Base-by-base conservation (phyloP, 768 basidiomycete species). In the Lactarius quietus region DNA sequence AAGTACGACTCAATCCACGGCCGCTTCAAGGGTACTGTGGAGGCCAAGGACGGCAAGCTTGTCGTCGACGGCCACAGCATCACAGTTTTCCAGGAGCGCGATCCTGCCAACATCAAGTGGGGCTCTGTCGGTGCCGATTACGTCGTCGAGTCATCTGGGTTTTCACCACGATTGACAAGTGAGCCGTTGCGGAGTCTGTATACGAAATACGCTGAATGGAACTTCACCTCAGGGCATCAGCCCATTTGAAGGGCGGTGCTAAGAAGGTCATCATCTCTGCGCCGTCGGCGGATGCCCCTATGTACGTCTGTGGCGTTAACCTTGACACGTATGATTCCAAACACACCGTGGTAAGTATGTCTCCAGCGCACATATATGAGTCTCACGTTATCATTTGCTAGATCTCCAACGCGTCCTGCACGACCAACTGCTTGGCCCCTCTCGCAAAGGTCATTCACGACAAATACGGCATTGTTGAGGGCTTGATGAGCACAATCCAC, bases 221-320 rank as follows among this genome's bases (percentile, higher is more conserved):
- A 15, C 14, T 9, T n/a, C 4, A 63, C 9, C 33, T 15, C 26
- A 91, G 88, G 83, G 96, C 96, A 62, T 83, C 83, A 56, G 88
- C 86, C 71, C 96, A 99, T 82, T 82, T 99, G 80, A 94, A 95
- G 81, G 96, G 96, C 72, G 96, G 96, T 77, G 96, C 96, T 75
- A 98, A 98, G 88, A 99, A 98, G 84, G 96, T 99, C 76, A 83
- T 99, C 81, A 98, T 99, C 85, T 96, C 95, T 70, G 96, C 96
- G 55, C 96, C 96, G 71, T 98, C 96, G n/a, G 85, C 93, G 36
- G 93, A 95, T 76, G 93, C 94, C 7, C 93, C 93, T 71, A 95
- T 95, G 93, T 95, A 86, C 78, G 93, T 95, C 60, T 84, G 83
- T 71, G 94, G 92, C 83, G 96, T 98, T 78, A 98, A 99, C 83